A percentile compares a stretch with the other conserved stretches of the same genome.
phyloP scores from a whole-genome alignment of 257 asterid genomes.

The Fraxinus quadrangulata region DNA sequence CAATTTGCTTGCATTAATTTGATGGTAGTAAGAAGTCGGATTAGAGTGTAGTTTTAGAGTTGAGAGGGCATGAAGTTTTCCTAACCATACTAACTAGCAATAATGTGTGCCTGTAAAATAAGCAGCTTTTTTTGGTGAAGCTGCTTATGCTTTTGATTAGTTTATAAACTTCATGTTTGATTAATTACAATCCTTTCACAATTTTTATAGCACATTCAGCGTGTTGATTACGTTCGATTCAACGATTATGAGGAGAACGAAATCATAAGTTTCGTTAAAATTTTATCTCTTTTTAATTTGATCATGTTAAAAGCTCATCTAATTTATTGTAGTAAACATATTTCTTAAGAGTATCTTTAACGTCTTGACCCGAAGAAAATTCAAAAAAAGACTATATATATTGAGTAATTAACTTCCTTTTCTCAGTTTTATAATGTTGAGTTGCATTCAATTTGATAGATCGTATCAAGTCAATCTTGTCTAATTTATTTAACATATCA shows the following conservation, averaged over 20 bases:
- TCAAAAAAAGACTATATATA: too few species aligned
- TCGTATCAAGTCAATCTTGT: neutral
- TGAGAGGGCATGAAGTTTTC: conserved; percentile 36
- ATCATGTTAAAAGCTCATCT: too few species aligned
- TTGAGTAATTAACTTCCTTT: too few species aligned
- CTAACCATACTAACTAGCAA: conserved; percentile 23
- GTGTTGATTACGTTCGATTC: neutral
- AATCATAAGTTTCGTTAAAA: too few species aligned
- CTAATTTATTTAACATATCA: too few species aligned
- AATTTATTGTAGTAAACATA: too few species aligned
- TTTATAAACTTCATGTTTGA: conserved; percentile 1
- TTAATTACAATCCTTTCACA: neutral
- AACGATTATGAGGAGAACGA: too few species aligned
- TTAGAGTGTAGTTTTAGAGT: conserved; percentile 28
- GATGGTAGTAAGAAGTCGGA: conserved; percentile 22
- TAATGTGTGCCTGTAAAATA: conserved; percentile 16
- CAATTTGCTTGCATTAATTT: conserved; percentile 14
- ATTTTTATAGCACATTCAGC: neutral
- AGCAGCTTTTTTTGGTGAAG: conserved; percentile 34
- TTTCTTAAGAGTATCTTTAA: neutral
- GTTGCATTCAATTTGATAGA: neutral
- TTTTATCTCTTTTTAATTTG: neutral
- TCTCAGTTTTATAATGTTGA: too few species aligned
- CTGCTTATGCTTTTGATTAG: conserved; percentile 9
- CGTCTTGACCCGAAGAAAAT: too few species aligned